Percentiles rank a stretch among this genome's conserved stretches.
Evolutionary conservation across 805 yeast species (phyloP).

Genomic region (Lipomyces mesembrius): DNA sequence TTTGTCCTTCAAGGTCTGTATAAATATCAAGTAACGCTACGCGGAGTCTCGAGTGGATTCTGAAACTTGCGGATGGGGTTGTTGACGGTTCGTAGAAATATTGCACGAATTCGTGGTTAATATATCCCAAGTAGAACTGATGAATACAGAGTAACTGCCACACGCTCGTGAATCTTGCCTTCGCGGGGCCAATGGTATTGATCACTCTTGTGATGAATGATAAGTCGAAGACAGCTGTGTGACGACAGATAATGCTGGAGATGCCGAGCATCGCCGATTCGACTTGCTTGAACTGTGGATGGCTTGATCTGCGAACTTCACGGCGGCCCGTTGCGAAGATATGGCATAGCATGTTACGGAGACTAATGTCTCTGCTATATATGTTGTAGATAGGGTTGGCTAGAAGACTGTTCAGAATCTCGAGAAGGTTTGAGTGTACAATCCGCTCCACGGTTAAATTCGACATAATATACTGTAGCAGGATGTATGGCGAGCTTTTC

Average conservation of each 20-base stretch:
- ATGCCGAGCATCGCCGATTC: constrained; percentile 6
- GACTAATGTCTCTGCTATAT: neutral
- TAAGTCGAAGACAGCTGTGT: constrained; percentile 7
- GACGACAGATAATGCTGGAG: constrained; percentile 9
- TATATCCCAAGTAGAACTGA: constrained; percentile 6
- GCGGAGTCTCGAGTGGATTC: constrained; percentile 9
- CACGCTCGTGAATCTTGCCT: constrained; percentile 8
- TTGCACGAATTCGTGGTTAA: constrained; percentile 9
- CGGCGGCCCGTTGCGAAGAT: constrained; percentile 11
- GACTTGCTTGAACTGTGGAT: constrained; percentile 9
- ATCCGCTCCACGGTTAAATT: constrained; percentile 6
- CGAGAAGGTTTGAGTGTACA: constrained; percentile 6
- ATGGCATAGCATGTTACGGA: constrained; percentile 14
- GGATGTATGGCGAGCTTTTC: constrained; percentile 14
- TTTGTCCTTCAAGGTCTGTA: constrained; percentile 10
- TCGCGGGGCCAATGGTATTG: constrained; percentile 9
- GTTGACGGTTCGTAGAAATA: constrained; percentile 10
- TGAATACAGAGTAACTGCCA: constrained; percentile 26
- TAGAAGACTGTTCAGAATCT: constrained; percentile 4
- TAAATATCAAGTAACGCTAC: constrained; percentile 9
- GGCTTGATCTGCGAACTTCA: constrained; percentile 12
- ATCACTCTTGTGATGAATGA: constrained; percentile 8
- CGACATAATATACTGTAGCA: constrained; percentile 14
- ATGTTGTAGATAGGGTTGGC: neutral
- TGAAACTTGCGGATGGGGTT: constrained; percentile 7